Evolutionary conservation across 371 early-diverging fungal genomes (phyloP).

Genomic region (Dinochytrium kinnereticum): DNA sequence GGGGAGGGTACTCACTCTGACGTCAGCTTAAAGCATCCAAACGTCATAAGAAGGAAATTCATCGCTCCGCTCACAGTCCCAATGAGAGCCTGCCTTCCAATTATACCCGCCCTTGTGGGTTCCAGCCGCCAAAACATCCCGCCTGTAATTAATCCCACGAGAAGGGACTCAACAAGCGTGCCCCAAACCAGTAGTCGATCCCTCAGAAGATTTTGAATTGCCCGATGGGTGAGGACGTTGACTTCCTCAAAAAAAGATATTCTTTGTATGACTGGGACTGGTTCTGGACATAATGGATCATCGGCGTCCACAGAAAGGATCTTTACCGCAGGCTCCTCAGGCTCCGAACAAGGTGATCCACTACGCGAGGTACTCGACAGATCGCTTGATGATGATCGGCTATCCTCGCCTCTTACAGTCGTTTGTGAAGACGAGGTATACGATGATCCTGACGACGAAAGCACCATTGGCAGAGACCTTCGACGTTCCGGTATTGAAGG

Average conservation of each 20-base stretch:
- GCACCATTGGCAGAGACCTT: not conserved
- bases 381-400: not conserved
- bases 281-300: not conserved
- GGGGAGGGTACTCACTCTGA: conserved; percentile 33
- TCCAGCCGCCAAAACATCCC: conserved; percentile 38
- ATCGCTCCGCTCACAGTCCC: conserved; percentile 31
- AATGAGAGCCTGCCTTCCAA: conserved; percentile 38
- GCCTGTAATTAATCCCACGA: conserved; percentile 39
- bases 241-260: conserved; percentile 43
- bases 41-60: conserved; percentile 46
- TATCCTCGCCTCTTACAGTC: not conserved
- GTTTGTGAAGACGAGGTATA: not conserved
- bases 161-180: conserved; percentile 38
- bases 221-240: conserved; percentile 31
- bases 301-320: too few relatives aligned
- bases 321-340: too few relatives aligned
- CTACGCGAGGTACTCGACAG: not conserved
- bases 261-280: conserved; percentile 1
- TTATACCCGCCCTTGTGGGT: conserved; percentile 40
- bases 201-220: conserved; percentile 39
- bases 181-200: conserved; percentile 49
- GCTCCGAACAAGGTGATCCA: too few relatives aligned
- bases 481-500: not conserved
- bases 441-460: not conserved
- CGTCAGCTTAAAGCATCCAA: conserved; percentile 45